Evolutionary conservation across 164 flowering plant genomes (phyloP).

Genomic region (Stephania cephalantha): DNA sequence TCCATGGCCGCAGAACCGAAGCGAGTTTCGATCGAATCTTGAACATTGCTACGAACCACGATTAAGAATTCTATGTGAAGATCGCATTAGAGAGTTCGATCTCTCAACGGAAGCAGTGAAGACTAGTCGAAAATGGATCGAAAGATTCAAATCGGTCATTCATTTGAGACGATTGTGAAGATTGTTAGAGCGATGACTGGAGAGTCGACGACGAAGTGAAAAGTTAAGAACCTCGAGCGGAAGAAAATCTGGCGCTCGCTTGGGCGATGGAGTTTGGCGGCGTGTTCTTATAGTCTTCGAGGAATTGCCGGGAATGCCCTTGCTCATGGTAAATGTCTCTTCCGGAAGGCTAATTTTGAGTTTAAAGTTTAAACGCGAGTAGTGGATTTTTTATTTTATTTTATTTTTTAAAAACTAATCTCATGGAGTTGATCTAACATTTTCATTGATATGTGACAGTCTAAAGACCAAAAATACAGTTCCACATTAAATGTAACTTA

Average conservation of each 20-base stretch:
- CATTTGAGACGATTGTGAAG: neutral
- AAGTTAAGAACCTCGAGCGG: neutral
- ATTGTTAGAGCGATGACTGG: neutral
- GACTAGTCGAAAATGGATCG: neutral
- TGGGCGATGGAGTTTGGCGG: neutral
- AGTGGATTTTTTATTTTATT: too few species aligned
- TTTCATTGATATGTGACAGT: too few species aligned
- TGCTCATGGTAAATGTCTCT: too few species aligned
- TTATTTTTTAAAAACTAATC: too few species aligned
- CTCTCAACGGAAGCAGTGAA: neutral
- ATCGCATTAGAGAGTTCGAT: neutral
- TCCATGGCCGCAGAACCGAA: conserved; percentile 68
- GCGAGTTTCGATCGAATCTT: conserved; percentile 42
- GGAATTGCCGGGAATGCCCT: neutral
- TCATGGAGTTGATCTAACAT: too few species aligned
- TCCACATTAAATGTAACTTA: too few species aligned
- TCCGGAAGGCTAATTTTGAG: too few species aligned
- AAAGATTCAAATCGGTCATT: neutral
- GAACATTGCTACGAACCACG: conserved; percentile 22
- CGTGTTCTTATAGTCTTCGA: neutral
- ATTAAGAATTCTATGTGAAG: neutral
- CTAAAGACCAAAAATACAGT: too few species aligned
- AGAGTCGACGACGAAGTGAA: neutral
- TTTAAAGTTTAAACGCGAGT: too few species aligned
- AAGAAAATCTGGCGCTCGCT: neutral